Conservation (phyloP, 1,139 yeast genomes). For the Debaryomyces subglobosus region DNA sequence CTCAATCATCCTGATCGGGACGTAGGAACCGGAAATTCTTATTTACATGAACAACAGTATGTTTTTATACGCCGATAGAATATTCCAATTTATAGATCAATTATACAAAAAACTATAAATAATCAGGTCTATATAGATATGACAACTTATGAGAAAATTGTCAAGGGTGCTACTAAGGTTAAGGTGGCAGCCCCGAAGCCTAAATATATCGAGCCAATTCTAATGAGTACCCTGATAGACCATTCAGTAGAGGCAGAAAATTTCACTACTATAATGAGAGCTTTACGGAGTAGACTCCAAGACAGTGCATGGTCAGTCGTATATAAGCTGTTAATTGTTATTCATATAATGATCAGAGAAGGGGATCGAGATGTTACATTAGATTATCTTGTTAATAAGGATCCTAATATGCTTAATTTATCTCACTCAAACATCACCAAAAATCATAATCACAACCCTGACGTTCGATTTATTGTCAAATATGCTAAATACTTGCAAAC, state of each 20-base stretch:
- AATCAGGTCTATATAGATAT: conserved; percentile 18
- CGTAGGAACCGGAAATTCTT: conserved; percentile 4
- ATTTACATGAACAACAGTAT: not conserved
- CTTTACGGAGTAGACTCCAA: conserved; percentile 61
- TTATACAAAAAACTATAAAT: not conserved
- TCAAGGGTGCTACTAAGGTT: conserved; percentile 52
- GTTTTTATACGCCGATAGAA: not conserved
- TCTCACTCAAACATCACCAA: conserved; percentile 34
- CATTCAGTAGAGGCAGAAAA: conserved; percentile 52
- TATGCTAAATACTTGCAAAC: conserved; percentile 73
- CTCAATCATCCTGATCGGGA: not conserved
- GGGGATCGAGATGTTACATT: conserved; percentile 78
- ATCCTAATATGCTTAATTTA: conserved; percentile 58
- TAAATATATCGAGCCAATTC: conserved; percentile 90
- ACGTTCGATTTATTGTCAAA: conserved; percentile 62
- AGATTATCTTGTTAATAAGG: conserved; percentile 60
- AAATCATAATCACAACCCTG: conserved; percentile 43
- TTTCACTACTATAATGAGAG: conserved; percentile 68
- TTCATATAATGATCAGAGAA: conserved; percentile 90
- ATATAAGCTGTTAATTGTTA: conserved; percentile 79
- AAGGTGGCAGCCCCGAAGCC: conserved; percentile 97
- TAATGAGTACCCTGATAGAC: conserved; percentile 66
- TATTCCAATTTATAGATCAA: not conserved
- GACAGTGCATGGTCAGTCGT: conserved; percentile 91
- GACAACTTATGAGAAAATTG: conserved; percentile 52